Conservation (phyloP, 495 filamentous ascomycete genomes). For the Penicillium paxilli region DNA sequence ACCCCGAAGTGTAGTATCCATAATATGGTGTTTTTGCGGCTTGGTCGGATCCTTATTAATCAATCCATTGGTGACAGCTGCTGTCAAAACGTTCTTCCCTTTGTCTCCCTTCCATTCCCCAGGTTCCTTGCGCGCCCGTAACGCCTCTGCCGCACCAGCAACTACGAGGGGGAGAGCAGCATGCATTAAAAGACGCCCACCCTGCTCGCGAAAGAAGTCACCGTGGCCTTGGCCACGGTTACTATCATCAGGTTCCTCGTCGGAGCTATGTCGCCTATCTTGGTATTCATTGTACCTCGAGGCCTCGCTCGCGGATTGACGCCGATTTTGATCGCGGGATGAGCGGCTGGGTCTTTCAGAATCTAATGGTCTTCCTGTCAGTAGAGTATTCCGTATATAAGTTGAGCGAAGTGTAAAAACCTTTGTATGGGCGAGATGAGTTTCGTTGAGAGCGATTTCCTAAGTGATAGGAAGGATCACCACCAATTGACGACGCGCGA, state of each 20-base stretch:
- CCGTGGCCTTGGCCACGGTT: background rate
- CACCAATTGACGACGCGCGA: conserved; percentile 6
- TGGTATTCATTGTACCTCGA: background rate
- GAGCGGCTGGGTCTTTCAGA: conserved; percentile 1
- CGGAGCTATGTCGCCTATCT: background rate
- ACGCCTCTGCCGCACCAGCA: conserved; percentile 7
- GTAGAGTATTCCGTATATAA: background rate
- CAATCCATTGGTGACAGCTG: conserved; percentile 7
- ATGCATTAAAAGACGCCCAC: conserved; percentile 1
- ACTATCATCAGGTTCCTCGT: background rate
- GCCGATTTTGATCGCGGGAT: conserved; percentile 2
- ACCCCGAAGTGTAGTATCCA: conserved; percentile 3
- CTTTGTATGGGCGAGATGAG: background rate
- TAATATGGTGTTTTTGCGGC: conserved; percentile 1
- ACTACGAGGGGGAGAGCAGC: conserved; percentile 5
- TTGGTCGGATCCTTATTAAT: conserved; percentile 6
- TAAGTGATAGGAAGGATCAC: background rate
- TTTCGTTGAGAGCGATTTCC: background rate
- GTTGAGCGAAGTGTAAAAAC: background rate
- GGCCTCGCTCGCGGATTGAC: background rate
- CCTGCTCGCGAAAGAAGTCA: background rate
- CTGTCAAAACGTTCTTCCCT: conserved; percentile 2
- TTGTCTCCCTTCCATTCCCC: conserved; percentile 9
- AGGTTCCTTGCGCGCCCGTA: conserved; percentile 3
- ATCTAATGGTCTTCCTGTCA: background rate